These are phyloP conservation scores for Agaricus blazei DNA, from an alignment of 768 basidiomycete species.

Conservation along the genomic window DNA sequence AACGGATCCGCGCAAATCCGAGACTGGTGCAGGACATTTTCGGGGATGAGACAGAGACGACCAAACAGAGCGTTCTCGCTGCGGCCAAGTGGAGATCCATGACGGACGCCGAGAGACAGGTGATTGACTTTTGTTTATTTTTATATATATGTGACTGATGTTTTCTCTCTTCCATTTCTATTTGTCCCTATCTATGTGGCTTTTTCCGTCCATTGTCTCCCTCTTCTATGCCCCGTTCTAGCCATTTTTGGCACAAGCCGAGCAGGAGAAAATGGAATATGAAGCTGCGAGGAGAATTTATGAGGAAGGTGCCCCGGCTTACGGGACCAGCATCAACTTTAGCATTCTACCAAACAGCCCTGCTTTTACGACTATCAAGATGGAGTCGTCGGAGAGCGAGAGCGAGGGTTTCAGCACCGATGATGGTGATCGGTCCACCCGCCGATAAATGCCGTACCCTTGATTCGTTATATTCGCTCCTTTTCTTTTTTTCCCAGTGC, in stretches of 20 bases:
- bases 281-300: conserved; percentile 82
- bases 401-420: conserved; percentile 59
- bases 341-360: conserved; percentile 73
- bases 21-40: conserved; percentile 76
- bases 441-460: conserved; percentile 18
- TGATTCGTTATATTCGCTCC: not conserved
- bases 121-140: conserved; percentile 25
- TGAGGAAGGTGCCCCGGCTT: conserved; percentile 72
- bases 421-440: conserved; percentile 34
- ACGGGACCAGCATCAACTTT: conserved; percentile 75
- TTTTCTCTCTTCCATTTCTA: not conserved
- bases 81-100: conserved; percentile 92
- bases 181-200: not conserved
- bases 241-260: conserved; percentile 92
- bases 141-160: conserved; percentile 1
- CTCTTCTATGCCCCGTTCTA: conserved; percentile 22
- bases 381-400: conserved; percentile 61
- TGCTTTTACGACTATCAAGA: conserved; percentile 53
- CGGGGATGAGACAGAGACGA: conserved; percentile 88
- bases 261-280: conserved; percentile 94
- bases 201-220: conserved; percentile 14
- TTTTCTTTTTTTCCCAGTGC: conserved; percentile 15
- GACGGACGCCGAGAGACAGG: conserved; percentile 91
- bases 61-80: conserved; percentile 90
- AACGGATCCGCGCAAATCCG: conserved; percentile 79